These are phyloP conservation scores for Ceratobasidium sp. DNA, from an alignment of 1,284 basidiomycete genomes.

Conservation along the genomic window DNA sequence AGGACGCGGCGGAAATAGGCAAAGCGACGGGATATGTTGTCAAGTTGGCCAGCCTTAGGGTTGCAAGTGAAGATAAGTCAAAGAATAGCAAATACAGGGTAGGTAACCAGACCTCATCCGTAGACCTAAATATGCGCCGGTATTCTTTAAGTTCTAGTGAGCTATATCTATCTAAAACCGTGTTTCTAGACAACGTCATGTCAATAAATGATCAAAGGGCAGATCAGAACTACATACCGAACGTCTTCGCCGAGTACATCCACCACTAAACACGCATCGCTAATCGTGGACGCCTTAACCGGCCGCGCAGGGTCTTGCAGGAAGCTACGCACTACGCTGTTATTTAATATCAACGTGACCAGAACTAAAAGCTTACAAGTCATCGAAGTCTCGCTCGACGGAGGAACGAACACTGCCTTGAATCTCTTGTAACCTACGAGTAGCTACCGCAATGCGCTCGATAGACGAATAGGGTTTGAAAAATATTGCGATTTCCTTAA, in stretches of 20 bases:
- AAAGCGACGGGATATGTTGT: constrained; percentile 93
- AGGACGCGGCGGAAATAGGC: constrained; percentile 97
- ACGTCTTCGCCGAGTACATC: constrained; percentile 90
- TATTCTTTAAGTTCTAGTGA: constrained; percentile 95
- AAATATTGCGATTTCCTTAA: constrained; percentile 82
- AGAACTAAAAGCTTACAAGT: constrained; percentile 72
- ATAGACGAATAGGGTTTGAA: constrained; percentile 84
- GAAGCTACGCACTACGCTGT: constrained; percentile 66
- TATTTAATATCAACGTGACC: background rate
- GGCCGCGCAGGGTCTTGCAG: constrained; percentile 80
- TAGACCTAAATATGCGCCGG: constrained; percentile 91
- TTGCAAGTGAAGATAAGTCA: background rate
- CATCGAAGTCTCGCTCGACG: constrained; percentile 90
- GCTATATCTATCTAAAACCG: constrained; percentile 91
- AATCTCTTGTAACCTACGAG: constrained; percentile 81
- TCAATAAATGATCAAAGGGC: background rate
- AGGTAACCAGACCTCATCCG: constrained; percentile 73
- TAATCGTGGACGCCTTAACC: constrained; percentile 72
- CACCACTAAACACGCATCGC: constrained; percentile 84
- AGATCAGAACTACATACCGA: constrained; percentile 60
- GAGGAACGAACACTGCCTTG: constrained; percentile 81
- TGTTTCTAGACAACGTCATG: constrained; percentile 57
- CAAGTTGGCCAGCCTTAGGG: constrained; percentile 84
- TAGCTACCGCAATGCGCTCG: constrained; percentile 79
- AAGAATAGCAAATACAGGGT: constrained; percentile 3